phyloP scores from a whole-genome alignment of 108 stramenopile genomes.

The Conticribra guillardii region DNA sequence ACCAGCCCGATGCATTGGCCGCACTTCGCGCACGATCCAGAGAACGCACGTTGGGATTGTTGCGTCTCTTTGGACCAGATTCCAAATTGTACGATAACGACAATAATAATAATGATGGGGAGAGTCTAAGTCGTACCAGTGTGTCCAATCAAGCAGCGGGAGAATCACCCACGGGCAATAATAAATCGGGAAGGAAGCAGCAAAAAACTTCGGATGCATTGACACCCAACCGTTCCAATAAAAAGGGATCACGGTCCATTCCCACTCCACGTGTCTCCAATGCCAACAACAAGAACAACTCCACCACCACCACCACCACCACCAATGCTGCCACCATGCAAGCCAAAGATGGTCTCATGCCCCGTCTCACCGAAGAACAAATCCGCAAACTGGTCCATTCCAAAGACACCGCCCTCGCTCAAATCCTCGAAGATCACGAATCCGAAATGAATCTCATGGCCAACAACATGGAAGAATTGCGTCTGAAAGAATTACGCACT shows the following conservation, averaged over 20 bases:
- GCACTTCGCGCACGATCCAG: slow-evolving; percentile 22
- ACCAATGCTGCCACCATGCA: slow-evolving; percentile 2
- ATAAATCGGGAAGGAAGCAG: background rate
- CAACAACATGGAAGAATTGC: slow-evolving; percentile 41
- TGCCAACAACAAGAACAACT: background rate
- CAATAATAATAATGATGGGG: background rate
- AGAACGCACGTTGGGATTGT: slow-evolving; percentile 38
- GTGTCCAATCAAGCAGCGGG: slow-evolving; percentile 27
- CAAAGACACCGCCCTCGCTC: slow-evolving; percentile 42
- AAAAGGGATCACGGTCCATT: background rate
- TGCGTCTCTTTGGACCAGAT: slow-evolving; percentile 40
- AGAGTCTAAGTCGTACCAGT: slow-evolving; percentile 3
- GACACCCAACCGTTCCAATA: slow-evolving; percentile 13
- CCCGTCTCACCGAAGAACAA: slow-evolving; percentile 42
- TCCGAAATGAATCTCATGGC: slow-evolving; percentile 50
- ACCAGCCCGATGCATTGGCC: background rate
- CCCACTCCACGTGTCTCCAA: background rate
- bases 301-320: background rate
- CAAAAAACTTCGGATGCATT: background rate
- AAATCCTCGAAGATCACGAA: slow-evolving; percentile 48
- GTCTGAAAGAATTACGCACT: slow-evolving; percentile 18
- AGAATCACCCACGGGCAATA: slow-evolving; percentile 16
- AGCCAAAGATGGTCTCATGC: slow-evolving; percentile 45
- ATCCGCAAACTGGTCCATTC: slow-evolving; percentile 50
- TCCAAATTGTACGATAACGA: slow-evolving; percentile 10